Evolutionary conservation across 345 rosid species (phyloP), one percentile per base, ranked within the genome.

Genomic region (Trapa incisa): DNA sequence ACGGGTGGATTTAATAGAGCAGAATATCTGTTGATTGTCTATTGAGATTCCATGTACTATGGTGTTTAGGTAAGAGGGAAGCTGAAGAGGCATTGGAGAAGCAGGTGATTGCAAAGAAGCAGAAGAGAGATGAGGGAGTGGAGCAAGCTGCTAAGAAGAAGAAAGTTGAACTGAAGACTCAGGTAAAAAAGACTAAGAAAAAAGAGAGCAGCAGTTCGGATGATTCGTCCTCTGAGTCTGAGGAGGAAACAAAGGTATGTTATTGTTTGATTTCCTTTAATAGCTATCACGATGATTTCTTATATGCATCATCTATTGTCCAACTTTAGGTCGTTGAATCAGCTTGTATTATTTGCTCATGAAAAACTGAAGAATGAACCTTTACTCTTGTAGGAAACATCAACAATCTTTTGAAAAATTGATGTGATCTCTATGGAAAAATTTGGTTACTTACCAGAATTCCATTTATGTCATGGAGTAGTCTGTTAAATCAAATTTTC

Each of bases 11-110:
- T 35, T 61, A 33, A 7, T 12, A 13, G 42, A 13, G 8, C 29
- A 8, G 9, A 53, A 2, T 35, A 39, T 29, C n/a, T 32, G 33
- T 52, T 33, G 17, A 11, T 58, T 58, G 3, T 67, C 50, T 1
- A 11, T 35, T 58, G 41, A 3, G 1, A 2, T 14, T 41, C 41
- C 5, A 33, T 53, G 66, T 16, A 63, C 10, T 45, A 2, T 58
- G 32, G 13, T 53, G 1, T 2, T 2, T 62, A 88, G 97, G 84
- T 45, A 91, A 91, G 78, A 84, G 97, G 76, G 93, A 79, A 48
- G 81, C 93, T 41, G 93, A 83, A 61, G 86, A 77, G 64, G 81
- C 74, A 3, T 5, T 80, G 6, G 87, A 80, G 63, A 81, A 87
- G 78, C 69, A 74, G 68, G 81, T 80, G 39, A 78, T 52, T 71